phyloP scores from a whole-genome alignment of 1,284 basidiomycete genomes.

The Fomes fomentarius region DNA sequence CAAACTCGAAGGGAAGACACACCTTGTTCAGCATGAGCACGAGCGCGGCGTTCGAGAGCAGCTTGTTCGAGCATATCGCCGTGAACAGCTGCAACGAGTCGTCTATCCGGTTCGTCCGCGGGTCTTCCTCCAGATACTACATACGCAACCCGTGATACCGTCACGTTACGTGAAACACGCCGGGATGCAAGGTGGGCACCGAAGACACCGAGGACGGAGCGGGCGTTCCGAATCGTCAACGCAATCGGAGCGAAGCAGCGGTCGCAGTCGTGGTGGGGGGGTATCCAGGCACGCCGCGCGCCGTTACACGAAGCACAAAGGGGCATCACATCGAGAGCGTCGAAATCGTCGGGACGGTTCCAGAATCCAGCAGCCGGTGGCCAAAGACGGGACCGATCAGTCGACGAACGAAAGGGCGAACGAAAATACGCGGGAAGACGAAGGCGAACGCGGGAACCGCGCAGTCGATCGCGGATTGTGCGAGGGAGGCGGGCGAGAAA shows the following conservation, averaged over 20 bases:
- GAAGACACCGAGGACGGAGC: not conserved
- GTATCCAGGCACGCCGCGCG: conserved; percentile 7
- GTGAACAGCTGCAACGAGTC: conserved; percentile 81
- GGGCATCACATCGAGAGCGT: not conserved
- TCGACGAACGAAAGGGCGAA: no score
- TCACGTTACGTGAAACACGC: no score
- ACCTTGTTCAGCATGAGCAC: conserved; percentile 81
- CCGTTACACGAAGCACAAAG: not conserved
- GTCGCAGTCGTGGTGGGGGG: not conserved
- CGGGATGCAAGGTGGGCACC: no score
- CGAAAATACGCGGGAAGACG: not conserved
- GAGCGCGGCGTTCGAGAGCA: conserved; percentile 70
- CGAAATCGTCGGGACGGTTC: not conserved
- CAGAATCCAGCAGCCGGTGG: no score
- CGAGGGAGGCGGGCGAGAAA: no score
- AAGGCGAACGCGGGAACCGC: not conserved
- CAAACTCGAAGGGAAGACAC: conserved; percentile 9
- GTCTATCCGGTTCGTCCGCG: conserved; percentile 74
- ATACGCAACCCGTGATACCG: conserved; percentile 8
- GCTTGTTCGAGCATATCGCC: conserved; percentile 70
- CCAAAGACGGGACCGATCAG: no score
- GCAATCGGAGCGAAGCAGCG: not conserved
- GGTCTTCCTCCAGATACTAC: conserved; percentile 81
- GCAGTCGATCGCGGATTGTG: no score
- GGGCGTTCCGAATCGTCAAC: not conserved